These are phyloP conservation scores for Porcisia hertigi DNA, from an alignment of 208 protist genomes.

Conservation along the genomic window DNA sequence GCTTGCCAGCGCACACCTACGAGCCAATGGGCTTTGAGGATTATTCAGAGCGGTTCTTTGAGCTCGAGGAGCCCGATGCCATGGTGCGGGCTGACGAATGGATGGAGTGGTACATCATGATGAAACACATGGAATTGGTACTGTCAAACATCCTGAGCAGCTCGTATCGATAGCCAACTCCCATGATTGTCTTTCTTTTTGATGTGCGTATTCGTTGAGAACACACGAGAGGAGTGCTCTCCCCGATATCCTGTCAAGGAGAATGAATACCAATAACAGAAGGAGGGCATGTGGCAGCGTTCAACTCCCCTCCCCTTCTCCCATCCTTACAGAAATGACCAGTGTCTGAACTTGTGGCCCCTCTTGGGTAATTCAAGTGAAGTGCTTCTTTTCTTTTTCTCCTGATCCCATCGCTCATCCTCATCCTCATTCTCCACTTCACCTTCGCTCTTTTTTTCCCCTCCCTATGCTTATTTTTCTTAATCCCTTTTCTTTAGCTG, in stretches of 20 bases:
- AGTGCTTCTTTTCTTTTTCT: not conserved
- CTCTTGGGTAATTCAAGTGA: not conserved
- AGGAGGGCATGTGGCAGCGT: not conserved
- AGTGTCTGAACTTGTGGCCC: not conserved
- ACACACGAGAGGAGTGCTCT: not conserved
- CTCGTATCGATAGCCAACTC: not conserved
- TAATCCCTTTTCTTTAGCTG: not conserved
- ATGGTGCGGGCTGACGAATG: constrained; percentile 57
- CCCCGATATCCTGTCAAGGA: not conserved
- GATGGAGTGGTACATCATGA: constrained; percentile 75
- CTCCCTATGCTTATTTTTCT: not conserved
- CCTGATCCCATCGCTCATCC: not conserved
- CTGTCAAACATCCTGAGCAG: constrained; percentile 14
- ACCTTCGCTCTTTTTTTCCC: not conserved
- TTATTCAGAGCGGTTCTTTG: constrained; percentile 77
- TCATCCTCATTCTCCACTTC: not conserved
- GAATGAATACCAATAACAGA: not conserved
- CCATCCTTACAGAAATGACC: not conserved
- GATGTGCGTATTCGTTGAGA: not conserved
- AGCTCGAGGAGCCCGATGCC: constrained; percentile 72
- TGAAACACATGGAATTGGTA: constrained; percentile 37
- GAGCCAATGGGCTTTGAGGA: constrained; percentile 67
- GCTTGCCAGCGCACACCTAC: constrained; percentile 49
- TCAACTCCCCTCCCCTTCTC: not conserved
- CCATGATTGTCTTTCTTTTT: not conserved